Evolutionary conservation across 768 basidiomycete species (phyloP), one percentile per base, ranked within the genome.

Genomic region (Cystobasidium onofrii): DNA sequence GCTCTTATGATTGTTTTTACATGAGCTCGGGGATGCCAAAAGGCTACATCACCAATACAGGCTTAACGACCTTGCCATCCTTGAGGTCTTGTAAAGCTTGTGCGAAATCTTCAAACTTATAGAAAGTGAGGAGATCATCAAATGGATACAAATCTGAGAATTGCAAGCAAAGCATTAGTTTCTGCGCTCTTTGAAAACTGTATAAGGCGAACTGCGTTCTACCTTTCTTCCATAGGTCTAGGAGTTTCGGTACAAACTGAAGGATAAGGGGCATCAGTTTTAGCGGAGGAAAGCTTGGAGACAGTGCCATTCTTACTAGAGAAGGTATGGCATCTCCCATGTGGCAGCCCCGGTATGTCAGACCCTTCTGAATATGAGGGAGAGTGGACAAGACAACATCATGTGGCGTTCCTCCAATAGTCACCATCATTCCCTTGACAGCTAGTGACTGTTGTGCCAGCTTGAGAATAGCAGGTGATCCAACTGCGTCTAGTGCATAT

Each of bases 71-170:
- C 44, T 69, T 69, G 1, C 66, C 66, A 20, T 54, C 27, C 20
- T 27, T 34, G 23, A 69, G 25, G 13, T 69, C 66, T 18, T 54
- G 46, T 17, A 69, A 54, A 23, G 66, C 66, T 25, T 34, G 34
- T 23, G 9, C 46, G 39, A 69, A 69, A 34, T 69, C 66, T 55
- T 69, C 66, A 50, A 69, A 69, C 17, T 34, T 46, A 25, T 69
- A 69, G 46, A 69, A 69, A n/a, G 66, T 46, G 43, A 69, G 66
- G 4, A 69, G 31, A 9, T 69, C 66, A 33, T 69, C 46, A 25
- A 69, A 69, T n/a, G 66, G 66, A 62, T 57, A 69, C 46, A 34
- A 31, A n/a, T 33, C 64, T 65, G 7, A 17, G 17, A 4, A 25
- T n/a, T n/a, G n/a, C n/a, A n/a, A n/a, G n/a, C n/a, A n/a, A n/a